phyloP scores from a whole-genome alignment of 176 grass and related monocot genomes.

The Aechmea fasciata region DNA sequence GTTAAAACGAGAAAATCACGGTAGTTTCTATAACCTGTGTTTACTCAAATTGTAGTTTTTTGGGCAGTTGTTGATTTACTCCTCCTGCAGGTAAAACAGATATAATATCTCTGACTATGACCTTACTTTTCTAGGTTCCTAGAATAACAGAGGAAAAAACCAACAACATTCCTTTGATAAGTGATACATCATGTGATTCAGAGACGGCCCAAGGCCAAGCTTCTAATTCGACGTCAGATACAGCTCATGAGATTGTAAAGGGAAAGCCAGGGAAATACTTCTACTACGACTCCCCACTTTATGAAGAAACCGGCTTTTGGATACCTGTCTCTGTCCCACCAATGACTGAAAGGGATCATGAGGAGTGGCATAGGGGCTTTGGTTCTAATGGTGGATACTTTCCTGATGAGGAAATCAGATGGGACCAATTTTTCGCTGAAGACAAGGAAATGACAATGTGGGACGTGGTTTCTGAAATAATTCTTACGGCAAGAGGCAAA shows the following conservation, averaged over 20 bases:
- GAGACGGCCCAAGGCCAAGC: constrained; percentile 10
- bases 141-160: constrained; percentile 28
- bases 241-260: constrained; percentile 5
- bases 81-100: no score
- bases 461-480: constrained; percentile 75
- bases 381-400: constrained; percentile 42
- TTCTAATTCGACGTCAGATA: constrained; percentile 4
- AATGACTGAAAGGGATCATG: constrained; percentile 44
- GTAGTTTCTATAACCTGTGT: not conserved
- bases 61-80: no score
- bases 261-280: constrained; percentile 23
- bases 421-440: constrained; percentile 46
- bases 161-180: constrained; percentile 1
- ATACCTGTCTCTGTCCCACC: constrained; percentile 79
- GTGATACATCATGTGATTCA: not conserved
- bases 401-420: constrained; percentile 50
- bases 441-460: constrained; percentile 76
- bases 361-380: constrained; percentile 65
- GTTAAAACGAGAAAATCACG: not conserved
- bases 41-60: not conserved
- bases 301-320: constrained; percentile 70
- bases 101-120: not conserved
- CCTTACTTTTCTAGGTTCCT: constrained; percentile 8
- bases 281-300: constrained; percentile 39
- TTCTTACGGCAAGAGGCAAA: constrained; percentile 51